These are phyloP conservation scores for Russula vinacea DNA, from an alignment of 768 basidiomycete genomes.

Conservation along the genomic window DNA sequence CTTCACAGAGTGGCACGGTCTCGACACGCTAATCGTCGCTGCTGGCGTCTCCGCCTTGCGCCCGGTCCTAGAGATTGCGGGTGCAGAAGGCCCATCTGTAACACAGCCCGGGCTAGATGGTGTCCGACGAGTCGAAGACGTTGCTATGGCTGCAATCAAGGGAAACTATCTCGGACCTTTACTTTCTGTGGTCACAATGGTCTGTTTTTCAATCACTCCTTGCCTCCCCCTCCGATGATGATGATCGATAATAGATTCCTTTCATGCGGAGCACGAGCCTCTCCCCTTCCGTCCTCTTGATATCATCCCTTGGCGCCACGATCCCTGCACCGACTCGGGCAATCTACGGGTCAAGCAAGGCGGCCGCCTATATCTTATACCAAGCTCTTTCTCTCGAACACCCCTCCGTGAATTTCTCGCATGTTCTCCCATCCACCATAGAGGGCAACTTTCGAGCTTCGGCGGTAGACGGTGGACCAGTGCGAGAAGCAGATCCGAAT, in stretches of 20 bases:
- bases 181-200: constrained; percentile 66
- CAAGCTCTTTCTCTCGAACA: constrained; percentile 80
- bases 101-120: constrained; percentile 49
- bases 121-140: constrained; percentile 55
- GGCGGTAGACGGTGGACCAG: constrained; percentile 61
- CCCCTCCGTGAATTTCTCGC: constrained; percentile 59
- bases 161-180: constrained; percentile 73
- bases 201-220: constrained; percentile 38
- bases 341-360: constrained; percentile 81
- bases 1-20: constrained; percentile 65
- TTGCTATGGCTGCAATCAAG: constrained; percentile 52
- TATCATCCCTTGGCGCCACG: constrained; percentile 74
- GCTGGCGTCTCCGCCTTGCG: constrained; percentile 83
- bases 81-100: constrained; percentile 41
- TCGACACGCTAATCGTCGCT: constrained; percentile 79
- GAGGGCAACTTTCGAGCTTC: constrained; percentile 77
- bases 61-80: constrained; percentile 70
- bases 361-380: constrained; percentile 72
- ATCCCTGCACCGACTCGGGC: constrained; percentile 85
- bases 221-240: constrained; percentile 6
- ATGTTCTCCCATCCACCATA: constrained; percentile 64
- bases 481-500: constrained; percentile 49
- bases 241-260: constrained; percentile 59
- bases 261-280: constrained; percentile 60
- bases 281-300: constrained; percentile 69